These are phyloP conservation scores for Brassica cretica DNA, from an alignment of 345 rosid genomes.

Conservation along the genomic window DNA sequence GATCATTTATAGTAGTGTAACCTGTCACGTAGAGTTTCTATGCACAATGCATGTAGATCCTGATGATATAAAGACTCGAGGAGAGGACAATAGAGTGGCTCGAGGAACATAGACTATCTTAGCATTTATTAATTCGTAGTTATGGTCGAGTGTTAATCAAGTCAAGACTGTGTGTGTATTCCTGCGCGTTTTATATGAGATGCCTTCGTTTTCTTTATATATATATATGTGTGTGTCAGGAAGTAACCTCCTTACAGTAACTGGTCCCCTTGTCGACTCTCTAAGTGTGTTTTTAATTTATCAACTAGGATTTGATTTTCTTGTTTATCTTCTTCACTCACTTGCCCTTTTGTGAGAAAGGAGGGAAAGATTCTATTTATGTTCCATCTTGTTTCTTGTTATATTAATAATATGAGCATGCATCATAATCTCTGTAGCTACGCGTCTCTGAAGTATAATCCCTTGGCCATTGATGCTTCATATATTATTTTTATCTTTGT, in stretches of 20 bases:
- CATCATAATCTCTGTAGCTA: background rate
- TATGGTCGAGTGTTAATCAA: background rate
- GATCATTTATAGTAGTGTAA: background rate
- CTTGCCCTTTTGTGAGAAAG: background rate
- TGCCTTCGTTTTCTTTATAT: background rate
- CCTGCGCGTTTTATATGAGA: background rate
- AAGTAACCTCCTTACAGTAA: background rate
- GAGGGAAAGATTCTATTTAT: background rate
- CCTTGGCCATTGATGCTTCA: background rate
- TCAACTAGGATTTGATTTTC: background rate
- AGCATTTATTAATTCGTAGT: background rate
- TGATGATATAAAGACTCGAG: background rate
- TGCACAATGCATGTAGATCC: background rate
- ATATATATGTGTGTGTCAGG: background rate
- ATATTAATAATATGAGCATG: background rate
- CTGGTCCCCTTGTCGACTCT: background rate
- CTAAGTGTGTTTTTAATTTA: background rate
- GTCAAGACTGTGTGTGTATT: background rate
- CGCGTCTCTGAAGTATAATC: background rate
- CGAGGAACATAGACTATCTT: background rate
- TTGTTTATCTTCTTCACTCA: background rate
- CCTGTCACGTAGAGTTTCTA: background rate
- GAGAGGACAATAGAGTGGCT: background rate
- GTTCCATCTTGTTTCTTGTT: background rate
- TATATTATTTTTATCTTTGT: background rate